These are phyloP conservation scores for Takashimella tepidaria DNA, from an alignment of 1,284 basidiomycete species.

Conservation along the genomic window DNA sequence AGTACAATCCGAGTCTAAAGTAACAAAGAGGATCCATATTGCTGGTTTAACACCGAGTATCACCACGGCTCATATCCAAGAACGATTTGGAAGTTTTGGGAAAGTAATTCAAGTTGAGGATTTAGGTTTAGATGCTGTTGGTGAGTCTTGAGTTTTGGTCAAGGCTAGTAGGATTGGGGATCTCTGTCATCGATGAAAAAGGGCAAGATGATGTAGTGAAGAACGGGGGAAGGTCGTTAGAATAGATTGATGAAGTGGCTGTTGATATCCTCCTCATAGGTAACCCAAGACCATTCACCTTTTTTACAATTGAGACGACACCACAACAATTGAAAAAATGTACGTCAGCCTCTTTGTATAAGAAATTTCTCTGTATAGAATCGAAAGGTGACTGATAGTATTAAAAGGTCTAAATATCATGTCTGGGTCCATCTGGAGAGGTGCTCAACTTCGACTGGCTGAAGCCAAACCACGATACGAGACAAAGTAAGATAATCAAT, in stretches of 20 bases:
- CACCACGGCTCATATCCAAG: conserved; percentile 38
- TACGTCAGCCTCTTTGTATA: not conserved
- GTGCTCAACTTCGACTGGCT: conserved; percentile 39
- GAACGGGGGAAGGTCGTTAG: too few relatives aligned
- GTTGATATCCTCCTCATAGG: too few relatives aligned
- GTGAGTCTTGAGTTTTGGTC: too few relatives aligned
- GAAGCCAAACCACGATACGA: conserved; percentile 39
- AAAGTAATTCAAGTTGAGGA: conserved; percentile 38
- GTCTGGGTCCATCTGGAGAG: conserved; percentile 46
- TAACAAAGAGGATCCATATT: conserved; percentile 42
- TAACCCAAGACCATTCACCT: conserved; percentile 41
- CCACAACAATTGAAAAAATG: conserved; percentile 42
- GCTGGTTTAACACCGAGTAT: conserved; percentile 43
- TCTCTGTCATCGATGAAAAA: too few relatives aligned
- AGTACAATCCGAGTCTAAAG: too few relatives aligned
- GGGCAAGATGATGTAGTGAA: too few relatives aligned
- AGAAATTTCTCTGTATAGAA: not conserved
- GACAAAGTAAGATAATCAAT: conserved; percentile 17
- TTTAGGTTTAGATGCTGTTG: conserved; percentile 36
- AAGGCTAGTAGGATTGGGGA: too few relatives aligned
- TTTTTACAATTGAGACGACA: conserved; percentile 40
- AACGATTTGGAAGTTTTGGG: conserved; percentile 44
- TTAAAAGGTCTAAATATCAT: conserved; percentile 47
- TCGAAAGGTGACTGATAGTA: too few relatives aligned
- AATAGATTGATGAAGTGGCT: too few relatives aligned